Evolutionary conservation across 306 rosid species (phyloP), one percentile per base, ranked within the genome.

Genomic region (Arachis stenosperma): DNA sequence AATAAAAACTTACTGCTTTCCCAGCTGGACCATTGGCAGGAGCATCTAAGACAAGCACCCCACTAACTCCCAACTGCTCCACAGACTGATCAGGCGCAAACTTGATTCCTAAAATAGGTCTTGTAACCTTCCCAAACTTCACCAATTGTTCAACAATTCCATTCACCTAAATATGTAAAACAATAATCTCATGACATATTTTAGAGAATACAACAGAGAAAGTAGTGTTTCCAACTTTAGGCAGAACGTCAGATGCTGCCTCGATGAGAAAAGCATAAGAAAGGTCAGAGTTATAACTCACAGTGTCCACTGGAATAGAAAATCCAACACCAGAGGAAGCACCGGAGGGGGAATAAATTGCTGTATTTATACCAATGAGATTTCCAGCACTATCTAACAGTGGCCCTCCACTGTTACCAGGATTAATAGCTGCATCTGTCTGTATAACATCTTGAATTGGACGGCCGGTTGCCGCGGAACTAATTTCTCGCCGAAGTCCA

Each of bases 381-480:
- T 75, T 95, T 61, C 98, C 99, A 3, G 99, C 68, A 84, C 99
- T 95, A 82, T 95, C 99, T 43, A 95, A 88, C 71, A 95, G 99
- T 54, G 99, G 99, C 11, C 99, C 99, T 61, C 99, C 99, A 74
- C 99, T 95, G 73, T 95, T 95, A 29, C 99, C 99, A 3, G 99
- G 99, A 79, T 95, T 95, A 81, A 95, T 95, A 55, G 99, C 99
- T 79, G 99, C 99, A 87, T 91, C 99, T n/a, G 97, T 95, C 86
- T 95, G 99, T 73, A 95, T 95, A 60, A 95, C 99, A 75, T 95
- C 99, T 85, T 95, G 99, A 77, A 95, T 95, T 22, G 97, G 99
- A 78, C 98, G 92, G 33, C 99, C 99, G 22, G 98, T 95, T 55
- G 99, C 99, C 50, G 99, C 99, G 50, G 99, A 95, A 83, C 99